A percentile compares a stretch with the other conserved stretches of the same genome.
phyloP scores from a whole-genome alignment of 352 stramenopile species.

The Phytopythium cucurbitacearum region DNA sequence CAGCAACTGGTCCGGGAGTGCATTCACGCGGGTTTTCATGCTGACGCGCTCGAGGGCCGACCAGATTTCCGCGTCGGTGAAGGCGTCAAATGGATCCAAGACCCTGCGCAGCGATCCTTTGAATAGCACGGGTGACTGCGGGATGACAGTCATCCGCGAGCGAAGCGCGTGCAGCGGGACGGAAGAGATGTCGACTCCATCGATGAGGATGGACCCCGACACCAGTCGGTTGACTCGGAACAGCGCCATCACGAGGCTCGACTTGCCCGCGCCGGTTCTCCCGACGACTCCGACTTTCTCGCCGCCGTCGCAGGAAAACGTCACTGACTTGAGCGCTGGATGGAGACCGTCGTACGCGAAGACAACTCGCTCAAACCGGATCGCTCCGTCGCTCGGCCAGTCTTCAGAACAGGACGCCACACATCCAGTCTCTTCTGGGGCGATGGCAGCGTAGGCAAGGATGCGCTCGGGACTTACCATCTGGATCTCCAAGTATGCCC shows the following conservation, averaged over 20 bases:
- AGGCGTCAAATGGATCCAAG: slow-evolving; percentile 87
- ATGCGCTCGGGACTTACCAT: slow-evolving; percentile 90
- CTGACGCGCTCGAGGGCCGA: slow-evolving; percentile 67
- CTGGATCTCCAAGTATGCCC: slow-evolving; percentile 36
- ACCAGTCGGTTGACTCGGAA: slow-evolving; percentile 85
- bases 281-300: slow-evolving; percentile 3
- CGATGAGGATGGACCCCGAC: slow-evolving; percentile 72
- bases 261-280: slow-evolving; percentile 32
- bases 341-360: slow-evolving; percentile 70
- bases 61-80: slow-evolving; percentile 69
- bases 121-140: slow-evolving; percentile 86
- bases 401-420: slow-evolving; percentile 4
- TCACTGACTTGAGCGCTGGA: slow-evolving; percentile 20
- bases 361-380: slow-evolving; percentile 85
- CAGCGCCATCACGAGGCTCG: slow-evolving; percentile 50
- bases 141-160: slow-evolving; percentile 31
- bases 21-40: slow-evolving; percentile 37
- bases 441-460: slow-evolving; percentile 73
- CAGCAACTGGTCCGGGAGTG: slow-evolving; percentile 14
- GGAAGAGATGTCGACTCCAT: slow-evolving; percentile 60
- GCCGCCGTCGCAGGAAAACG: slow-evolving; percentile 19
- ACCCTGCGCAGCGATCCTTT: slow-evolving; percentile 81
- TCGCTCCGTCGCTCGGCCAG: slow-evolving; percentile 71
- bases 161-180: slow-evolving; percentile 26
- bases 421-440: slow-evolving; percentile 11